A percentile compares a stretch with the other conserved stretches of the same genome.
These are phyloP conservation scores for Sanghuangporus baumii DNA, from an alignment of 1,284 basidiomycete species.

Conservation along the genomic window DNA sequence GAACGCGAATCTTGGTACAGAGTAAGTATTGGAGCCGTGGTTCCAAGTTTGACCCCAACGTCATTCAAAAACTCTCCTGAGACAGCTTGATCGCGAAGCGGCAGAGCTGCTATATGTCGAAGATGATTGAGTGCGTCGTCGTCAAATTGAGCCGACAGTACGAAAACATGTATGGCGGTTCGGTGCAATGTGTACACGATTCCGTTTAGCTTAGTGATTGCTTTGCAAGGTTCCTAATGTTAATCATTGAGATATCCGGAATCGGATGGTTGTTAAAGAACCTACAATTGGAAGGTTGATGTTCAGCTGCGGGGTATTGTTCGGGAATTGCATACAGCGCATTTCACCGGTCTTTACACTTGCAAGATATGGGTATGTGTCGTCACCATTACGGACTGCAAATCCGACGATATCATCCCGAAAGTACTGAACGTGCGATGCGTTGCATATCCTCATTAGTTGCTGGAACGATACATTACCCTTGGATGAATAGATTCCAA, in stretches of 20 bases:
- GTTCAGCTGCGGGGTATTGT: background rate
- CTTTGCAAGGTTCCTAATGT: background rate
- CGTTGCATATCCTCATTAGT: background rate
- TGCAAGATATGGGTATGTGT: conserved; percentile 7
- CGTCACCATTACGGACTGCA: conserved; percentile 6
- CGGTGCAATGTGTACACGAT: background rate
- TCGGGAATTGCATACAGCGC: background rate
- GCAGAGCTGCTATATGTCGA: background rate
- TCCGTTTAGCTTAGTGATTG: background rate
- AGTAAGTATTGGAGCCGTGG: background rate
- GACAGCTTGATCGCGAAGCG: background rate
- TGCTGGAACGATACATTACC: background rate
- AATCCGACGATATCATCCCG: conserved; percentile 1
- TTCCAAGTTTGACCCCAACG: background rate
- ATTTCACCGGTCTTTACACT: background rate
- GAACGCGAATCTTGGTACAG: background rate
- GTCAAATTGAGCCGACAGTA: too few relatives aligned
- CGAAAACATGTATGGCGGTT: background rate
- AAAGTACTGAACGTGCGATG: conserved; percentile 4
- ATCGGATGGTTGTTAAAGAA: background rate
- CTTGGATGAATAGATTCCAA: background rate
- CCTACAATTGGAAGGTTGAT: background rate
- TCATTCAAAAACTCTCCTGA: background rate
- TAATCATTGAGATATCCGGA: background rate
- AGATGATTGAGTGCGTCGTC: too few relatives aligned